These are phyloP conservation scores for Dicorynia guianensis DNA, from an alignment of 306 rosid genomes.

Conservation along the genomic window DNA sequence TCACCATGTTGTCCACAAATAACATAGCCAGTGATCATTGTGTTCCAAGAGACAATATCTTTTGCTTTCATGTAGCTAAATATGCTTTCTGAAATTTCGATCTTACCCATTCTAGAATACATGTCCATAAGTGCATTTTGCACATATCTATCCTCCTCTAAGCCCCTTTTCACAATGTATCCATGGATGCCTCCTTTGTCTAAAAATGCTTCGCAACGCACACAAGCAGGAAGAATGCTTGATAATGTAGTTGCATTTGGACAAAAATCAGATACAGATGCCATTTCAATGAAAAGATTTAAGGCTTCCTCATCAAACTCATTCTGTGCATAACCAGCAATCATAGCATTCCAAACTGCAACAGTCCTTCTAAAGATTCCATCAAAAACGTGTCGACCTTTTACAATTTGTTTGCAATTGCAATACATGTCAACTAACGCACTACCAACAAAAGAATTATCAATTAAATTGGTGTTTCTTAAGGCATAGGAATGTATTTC, in stretches of 20 bases:
- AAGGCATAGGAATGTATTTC: conserved; percentile 75
- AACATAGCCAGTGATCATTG: conserved; percentile 81
- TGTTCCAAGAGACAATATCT: conserved; percentile 88
- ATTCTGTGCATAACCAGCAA: conserved; percentile 74
- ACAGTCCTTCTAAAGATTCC: conserved; percentile 47
- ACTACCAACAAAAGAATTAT: conserved; percentile 73
- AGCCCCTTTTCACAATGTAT: conserved; percentile 63
- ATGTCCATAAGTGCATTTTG: conserved; percentile 87
- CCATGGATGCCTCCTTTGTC: conserved; percentile 75
- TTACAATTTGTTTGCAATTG: conserved; percentile 63
- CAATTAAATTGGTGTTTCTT: conserved; percentile 54
- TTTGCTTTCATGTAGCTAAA: conserved; percentile 59
- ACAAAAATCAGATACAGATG: conserved; percentile 38
- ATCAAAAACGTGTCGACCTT: conserved; percentile 68
- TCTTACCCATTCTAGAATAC: conserved; percentile 76
- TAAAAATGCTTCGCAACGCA: conserved; percentile 50
- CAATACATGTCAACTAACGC: conserved; percentile 93
- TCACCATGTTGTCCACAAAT: conserved; percentile 62
- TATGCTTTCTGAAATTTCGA: conserved; percentile 57
- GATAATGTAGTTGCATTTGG: conserved; percentile 79
- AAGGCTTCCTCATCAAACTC: conserved; percentile 70
- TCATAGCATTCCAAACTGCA: conserved; percentile 84
- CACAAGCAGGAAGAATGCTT: conserved; percentile 77
- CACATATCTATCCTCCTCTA: conserved; percentile 68
- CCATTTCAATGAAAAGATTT: conserved; percentile 70